Evolutionary conservation across 2,329 filamentous ascomycete species (phyloP), one percentile per base, ranked within the genome.

Genomic region (Talaromyces albobiverticillius): DNA sequence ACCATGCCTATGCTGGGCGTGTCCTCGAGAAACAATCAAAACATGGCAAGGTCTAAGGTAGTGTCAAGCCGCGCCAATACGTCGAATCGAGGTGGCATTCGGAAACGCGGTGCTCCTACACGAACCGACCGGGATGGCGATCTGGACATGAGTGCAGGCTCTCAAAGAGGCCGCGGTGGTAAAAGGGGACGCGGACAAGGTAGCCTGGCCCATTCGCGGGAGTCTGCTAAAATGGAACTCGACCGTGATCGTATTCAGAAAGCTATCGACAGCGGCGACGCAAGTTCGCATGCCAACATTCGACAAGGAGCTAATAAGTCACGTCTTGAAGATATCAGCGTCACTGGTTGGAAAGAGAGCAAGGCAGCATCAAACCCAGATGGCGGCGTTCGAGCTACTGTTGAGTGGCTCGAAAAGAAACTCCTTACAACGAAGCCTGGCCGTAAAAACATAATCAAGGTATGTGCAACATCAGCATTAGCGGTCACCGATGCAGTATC

Each of bases 341-440:
- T 92, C 20, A 75, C 76, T 59, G 88, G 88, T 23, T 78, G 89
- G 64, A 84, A 81, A 64, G 72, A 82, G 42, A 90, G 87, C 74
- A 90, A 86, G 69, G 87, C 86, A 7, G 78, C 82, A 10, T 77
- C 67, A 25, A 88, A 90, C 60, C 67, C 79, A 26, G 87, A 88
- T 53, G 85, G 87, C 46, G 88, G 88, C 18, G 66, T 88, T 23
- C 79, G 80, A 56, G 81, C 83, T 56, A 76, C 90, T 26, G 69
- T 90, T 51, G 76, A 77, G 48, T 90, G 90, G 66, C 72, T 91
- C 59, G 86, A 90, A 72, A 83, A 85, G 64, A 90, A 90, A 70
- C 81, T 87, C 45, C 79, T 79, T 53, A 73, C 78, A 60, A 57
- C 66, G 59, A 76, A 83, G 63, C 75, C 75, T 56, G 77, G 77